These are phyloP conservation scores for Micractinium sp. DNA, from an alignment of 139 green algal species.

Conservation along the genomic window DNA sequence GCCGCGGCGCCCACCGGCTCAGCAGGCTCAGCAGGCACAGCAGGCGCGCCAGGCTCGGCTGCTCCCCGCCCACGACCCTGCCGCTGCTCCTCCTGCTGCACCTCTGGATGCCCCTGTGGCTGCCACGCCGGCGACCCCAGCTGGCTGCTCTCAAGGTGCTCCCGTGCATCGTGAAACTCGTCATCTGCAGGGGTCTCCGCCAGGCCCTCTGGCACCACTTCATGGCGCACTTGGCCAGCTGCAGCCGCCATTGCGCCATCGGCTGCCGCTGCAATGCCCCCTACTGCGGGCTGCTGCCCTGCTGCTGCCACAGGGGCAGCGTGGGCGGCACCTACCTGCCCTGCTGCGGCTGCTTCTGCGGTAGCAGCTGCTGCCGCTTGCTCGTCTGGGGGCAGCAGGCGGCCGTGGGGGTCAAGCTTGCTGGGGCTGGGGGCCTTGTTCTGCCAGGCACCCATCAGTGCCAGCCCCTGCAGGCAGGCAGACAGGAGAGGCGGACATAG, in stretches of 20 bases:
- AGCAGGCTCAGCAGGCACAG: neutral
- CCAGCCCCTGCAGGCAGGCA: neutral
- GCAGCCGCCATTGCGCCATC: neutral
- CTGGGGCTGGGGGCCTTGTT: conserved; percentile 16
- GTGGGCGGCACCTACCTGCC: neutral
- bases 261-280: neutral
- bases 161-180: conserved; percentile 15
- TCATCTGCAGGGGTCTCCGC: neutral
- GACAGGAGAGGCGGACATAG: neutral
- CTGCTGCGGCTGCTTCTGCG: neutral
- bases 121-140: neutral
- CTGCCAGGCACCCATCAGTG: neutral
- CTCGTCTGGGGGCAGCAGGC: neutral
- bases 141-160: conserved; percentile 16
- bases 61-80: too few relatives aligned
- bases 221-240: neutral
- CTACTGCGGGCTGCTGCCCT: neutral
- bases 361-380: neutral
- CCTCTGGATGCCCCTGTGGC: neutral
- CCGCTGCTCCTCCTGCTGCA: neutral
- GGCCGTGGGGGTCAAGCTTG: neutral
- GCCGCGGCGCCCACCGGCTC: neutral
- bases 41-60: neutral
- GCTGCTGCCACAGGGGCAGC: neutral
- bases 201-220: too few relatives aligned